Evolutionary conservation across 1,284 basidiomycete species (phyloP).

Genomic region (Malassezia arunalokei): DNA sequence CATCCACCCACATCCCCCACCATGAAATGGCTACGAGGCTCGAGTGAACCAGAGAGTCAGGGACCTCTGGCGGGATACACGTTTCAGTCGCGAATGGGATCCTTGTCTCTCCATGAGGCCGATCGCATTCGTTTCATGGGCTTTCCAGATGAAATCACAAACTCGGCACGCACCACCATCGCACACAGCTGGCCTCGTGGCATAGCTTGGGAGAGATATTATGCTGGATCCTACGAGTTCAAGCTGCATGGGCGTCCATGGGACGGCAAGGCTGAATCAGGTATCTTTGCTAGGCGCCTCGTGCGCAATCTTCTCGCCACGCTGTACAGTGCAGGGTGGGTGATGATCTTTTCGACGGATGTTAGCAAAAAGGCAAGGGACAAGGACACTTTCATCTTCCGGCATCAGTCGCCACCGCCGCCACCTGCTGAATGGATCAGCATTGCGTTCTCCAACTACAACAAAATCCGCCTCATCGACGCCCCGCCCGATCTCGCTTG

Average conservation of each 20-base stretch:
- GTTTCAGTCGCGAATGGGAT: neutral
- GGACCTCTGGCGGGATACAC: neutral
- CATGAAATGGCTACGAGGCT: no score
- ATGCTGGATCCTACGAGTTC: constrained; percentile 2
- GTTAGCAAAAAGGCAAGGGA: constrained; percentile 1
- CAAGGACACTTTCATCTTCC: constrained; percentile 5
- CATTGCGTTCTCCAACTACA: neutral
- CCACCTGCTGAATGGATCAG: constrained; percentile 2
- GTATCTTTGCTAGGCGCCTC: neutral
- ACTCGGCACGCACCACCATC: neutral
- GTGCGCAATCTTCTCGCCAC: constrained; percentile 1
- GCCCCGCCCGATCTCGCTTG: neutral
- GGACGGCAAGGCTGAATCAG: neutral
- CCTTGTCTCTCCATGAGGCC: neutral
- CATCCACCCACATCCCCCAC: no score
- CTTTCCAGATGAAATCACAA: neutral
- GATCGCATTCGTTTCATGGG: neutral
- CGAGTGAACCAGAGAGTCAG: no score
- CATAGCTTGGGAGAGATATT: neutral
- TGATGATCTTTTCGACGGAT: constrained; percentile 1
- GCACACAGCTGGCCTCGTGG: neutral
- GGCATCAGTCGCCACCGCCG: constrained; percentile 2
- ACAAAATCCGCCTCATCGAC: neutral
- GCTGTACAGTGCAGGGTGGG: constrained; percentile 1
- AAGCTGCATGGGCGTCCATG: neutral